Conservation (phyloP, 140 eudicot genomes). For the Anethum foeniculum region DNA sequence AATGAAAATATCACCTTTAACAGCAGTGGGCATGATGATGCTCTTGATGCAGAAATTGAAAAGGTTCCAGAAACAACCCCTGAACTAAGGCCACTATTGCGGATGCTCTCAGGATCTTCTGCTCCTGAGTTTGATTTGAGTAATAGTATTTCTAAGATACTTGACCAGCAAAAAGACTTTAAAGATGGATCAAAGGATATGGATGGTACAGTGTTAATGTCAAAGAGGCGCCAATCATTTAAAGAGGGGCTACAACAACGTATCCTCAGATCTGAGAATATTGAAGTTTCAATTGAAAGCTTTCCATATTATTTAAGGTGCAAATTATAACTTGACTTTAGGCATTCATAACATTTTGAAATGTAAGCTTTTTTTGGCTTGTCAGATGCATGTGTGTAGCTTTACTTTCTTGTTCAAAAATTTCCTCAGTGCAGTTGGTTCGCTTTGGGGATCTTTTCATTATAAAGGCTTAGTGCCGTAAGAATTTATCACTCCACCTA, state of each 20-base stretch:
- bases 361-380: neutral
- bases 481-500: neutral
- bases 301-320: slow-evolving; percentile 92
- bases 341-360: neutral
- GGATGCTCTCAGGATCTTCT: slow-evolving; percentile 48
- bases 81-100: slow-evolving; percentile 50
- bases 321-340: slow-evolving; percentile 1
- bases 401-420: neutral
- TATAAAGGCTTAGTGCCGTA: neutral
- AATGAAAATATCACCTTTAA: slow-evolving; percentile 36
- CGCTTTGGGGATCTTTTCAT: neutral
- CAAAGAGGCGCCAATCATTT: slow-evolving; percentile 57
- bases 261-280: slow-evolving; percentile 32
- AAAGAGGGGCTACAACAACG: slow-evolving; percentile 65
- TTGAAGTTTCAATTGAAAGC: slow-evolving; percentile 70
- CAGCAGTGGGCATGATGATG: slow-evolving; percentile 21
- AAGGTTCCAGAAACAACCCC: slow-evolving; percentile 30
- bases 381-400: neutral
- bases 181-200: slow-evolving; percentile 42
- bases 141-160: slow-evolving; percentile 40
- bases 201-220: slow-evolving; percentile 42
- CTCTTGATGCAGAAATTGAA: slow-evolving; percentile 37
- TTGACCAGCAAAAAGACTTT: slow-evolving; percentile 54
- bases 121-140: slow-evolving; percentile 36
- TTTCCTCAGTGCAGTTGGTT: neutral